Conservation (phyloP, 2,329 filamentous ascomycete species). For the Arthrobotrys megalospora region DNA sequence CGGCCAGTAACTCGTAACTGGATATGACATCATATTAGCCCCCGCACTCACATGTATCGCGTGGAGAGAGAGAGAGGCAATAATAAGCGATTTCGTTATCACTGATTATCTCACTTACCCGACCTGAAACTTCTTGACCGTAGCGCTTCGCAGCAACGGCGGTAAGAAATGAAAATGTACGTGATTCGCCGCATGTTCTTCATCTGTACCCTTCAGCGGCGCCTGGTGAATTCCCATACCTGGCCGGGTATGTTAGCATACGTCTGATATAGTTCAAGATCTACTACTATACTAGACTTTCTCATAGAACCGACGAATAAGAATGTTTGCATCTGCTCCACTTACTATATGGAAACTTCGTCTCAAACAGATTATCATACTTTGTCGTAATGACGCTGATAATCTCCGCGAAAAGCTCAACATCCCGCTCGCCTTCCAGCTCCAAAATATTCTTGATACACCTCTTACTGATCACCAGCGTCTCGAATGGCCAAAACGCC, state of each 20-base stretch:
- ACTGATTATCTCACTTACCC: conserved; percentile 71
- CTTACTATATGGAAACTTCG: conserved; percentile 92
- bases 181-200: conserved; percentile 86
- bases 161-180: conserved; percentile 99
- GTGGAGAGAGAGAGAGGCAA: neutral
- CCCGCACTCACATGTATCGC: neutral
- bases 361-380: conserved; percentile 98
- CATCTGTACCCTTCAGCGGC: conserved; percentile 82
- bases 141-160: conserved; percentile 89
- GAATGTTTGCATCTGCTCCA: conserved; percentile 9
- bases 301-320: neutral
- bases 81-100: conserved; percentile 19
- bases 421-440: conserved; percentile 77
- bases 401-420: conserved; percentile 81
- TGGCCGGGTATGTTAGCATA: conserved; percentile 64
- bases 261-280: conserved; percentile 16
- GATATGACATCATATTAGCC: conserved; percentile 58
- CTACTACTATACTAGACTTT: neutral
- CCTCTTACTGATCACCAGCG: conserved; percentile 86
- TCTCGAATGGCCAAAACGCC: conserved; percentile 97
- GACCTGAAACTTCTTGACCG: conserved; percentile 94
- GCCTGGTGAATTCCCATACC: conserved; percentile 96
- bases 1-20: conserved; percentile 90
- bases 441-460: conserved; percentile 90
- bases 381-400: conserved; percentile 89